Evolutionary conservation across 148 eudicot species (phyloP).

Genomic region (Nepenthes gracilis): DNA sequence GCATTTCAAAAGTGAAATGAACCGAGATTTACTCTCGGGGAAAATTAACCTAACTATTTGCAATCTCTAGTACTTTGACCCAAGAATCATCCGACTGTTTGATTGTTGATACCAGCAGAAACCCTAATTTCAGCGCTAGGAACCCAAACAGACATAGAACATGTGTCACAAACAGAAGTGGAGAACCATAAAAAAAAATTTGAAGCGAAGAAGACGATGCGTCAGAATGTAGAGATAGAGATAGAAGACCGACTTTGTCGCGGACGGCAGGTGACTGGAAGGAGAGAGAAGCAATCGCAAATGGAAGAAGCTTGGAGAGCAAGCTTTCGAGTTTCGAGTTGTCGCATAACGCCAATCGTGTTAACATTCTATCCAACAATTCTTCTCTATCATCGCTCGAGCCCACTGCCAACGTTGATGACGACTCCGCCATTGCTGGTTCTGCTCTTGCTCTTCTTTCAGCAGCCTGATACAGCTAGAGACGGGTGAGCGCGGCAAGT

Average conservation of each 20-base stretch:
- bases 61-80: too few species aligned
- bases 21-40: too few species aligned
- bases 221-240: not conserved
- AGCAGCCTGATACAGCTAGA: too few species aligned
- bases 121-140: too few species aligned
- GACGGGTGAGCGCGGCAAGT: too few species aligned
- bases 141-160: too few species aligned
- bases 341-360: constrained; percentile 82
- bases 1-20: too few species aligned
- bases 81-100: too few species aligned
- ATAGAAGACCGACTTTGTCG: constrained; percentile 35
- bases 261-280: constrained; percentile 49
- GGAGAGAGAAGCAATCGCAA: constrained; percentile 61
- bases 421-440: constrained; percentile 1
- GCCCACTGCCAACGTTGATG: constrained; percentile 16
- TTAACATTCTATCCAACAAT: constrained; percentile 70
- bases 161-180: too few species aligned
- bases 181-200: too few species aligned
- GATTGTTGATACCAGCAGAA: too few species aligned
- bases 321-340: constrained; percentile 68
- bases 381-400: constrained; percentile 66
- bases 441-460: not conserved
- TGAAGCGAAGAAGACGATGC: not conserved
- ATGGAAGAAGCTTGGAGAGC: constrained; percentile 76
- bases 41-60: too few species aligned